Conservation (phyloP, 306 rosid genomes). For the Pachyrhizus erosus region DNA sequence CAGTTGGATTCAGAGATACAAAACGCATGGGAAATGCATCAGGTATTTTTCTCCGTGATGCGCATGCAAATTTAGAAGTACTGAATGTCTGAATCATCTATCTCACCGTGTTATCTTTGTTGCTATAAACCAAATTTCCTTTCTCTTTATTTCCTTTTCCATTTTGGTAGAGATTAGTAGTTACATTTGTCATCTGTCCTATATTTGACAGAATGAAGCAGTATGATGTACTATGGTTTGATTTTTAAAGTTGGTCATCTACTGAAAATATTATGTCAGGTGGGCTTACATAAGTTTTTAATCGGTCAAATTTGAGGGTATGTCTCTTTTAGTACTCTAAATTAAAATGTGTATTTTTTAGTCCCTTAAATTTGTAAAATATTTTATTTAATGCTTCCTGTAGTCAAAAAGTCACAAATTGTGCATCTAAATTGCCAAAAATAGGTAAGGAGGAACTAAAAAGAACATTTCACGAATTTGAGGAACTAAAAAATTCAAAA, state of each 20-base stretch:
- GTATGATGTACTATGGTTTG: neutral
- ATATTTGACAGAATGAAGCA: neutral
- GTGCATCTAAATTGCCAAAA: too few species aligned
- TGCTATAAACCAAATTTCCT: neutral
- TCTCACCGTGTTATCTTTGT: neutral
- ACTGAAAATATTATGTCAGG: neutral
- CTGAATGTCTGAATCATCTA: neutral
- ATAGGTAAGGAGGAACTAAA: too few species aligned
- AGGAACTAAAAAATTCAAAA: too few species aligned
- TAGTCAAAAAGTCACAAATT: too few species aligned
- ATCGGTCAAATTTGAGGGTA: too few species aligned
- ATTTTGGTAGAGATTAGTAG: neutral
- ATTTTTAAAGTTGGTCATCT: neutral
- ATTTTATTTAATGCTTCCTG: too few species aligned
- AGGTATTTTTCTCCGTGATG: constrained; percentile 51
- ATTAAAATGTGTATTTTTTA: too few species aligned
- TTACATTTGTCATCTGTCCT: neutral
- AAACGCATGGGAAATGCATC: constrained; percentile 82
- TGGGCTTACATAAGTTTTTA: too few species aligned
- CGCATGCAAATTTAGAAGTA: neutral
- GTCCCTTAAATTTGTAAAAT: too few species aligned
- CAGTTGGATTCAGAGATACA: constrained; percentile 79
- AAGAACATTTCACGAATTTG: too few species aligned
- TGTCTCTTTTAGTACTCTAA: too few species aligned
- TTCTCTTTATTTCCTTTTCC: neutral